Base-by-base conservation (phyloP, 2,329 filamentous ascomycete genomes). In the Dryadomyces sulphureus region DNA sequence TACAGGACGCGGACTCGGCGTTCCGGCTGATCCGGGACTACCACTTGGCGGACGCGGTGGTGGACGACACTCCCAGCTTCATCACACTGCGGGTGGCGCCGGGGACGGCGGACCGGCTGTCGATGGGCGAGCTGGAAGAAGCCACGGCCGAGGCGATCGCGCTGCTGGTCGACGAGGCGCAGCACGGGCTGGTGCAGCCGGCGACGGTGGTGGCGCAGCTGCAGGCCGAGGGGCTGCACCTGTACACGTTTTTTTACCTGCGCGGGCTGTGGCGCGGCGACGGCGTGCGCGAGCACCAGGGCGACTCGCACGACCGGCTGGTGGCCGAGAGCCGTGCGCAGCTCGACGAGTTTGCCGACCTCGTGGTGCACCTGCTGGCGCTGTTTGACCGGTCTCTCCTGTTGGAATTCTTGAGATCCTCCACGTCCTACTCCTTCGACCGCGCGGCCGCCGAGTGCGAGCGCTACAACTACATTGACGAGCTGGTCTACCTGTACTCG, bases 401-500 rank as follows among this genome's bases (percentile, higher is more conserved):
- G 6, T 88, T 94, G 79, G 79, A 88, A 39, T 94, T 94, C 56
- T 66, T 98, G 24, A 85, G 85, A 56, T 75, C 78, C 4, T 92
- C 86, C 7, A 89, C 86, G 8, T 81, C 81, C 2, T 98, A 96
- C 60, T 79, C 79, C n/a, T 88, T 94, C 54, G 87, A 92, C 1
- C 61, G 72, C 77, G 86, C 65, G 60, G 84, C 65, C 52, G 75
- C 67, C 72, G 78, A 93, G 55, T 98, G 92, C 58, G 88, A 96
- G 61, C 66, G 71, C 14, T 74, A 77, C 53, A 79, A 82, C 53
- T 96, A 84, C 62, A 84, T 93, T 41, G 84, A 87, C 34, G 92
- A 98, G 60, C 75, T 96, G n/a, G 90, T 98, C 14, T 92, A 92
- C 57, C 75, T 98, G 1, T 83, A 96, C 56, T 93, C 88, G 49